Evolutionary conservation across 306 rosid genomes (phyloP).

Genomic region (Dalbergia oliveri): DNA sequence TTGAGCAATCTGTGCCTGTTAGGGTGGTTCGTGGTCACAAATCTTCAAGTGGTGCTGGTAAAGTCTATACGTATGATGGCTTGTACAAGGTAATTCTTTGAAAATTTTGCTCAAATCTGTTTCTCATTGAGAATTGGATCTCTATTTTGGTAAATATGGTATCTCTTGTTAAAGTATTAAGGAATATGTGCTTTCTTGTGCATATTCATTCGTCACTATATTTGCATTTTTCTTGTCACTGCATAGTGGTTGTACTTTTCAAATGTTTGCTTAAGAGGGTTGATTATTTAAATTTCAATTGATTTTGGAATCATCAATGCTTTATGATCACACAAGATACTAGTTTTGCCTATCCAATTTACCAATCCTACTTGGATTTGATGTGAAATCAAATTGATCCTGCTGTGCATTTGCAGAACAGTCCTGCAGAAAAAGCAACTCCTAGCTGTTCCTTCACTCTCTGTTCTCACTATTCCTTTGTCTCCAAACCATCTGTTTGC

Average conservation of each 20-base stretch:
- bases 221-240: background rate
- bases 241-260: too few species aligned
- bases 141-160: background rate
- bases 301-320: background rate
- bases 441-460: too few species aligned
- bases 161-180: background rate
- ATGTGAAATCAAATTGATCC: background rate
- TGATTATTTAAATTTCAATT: background rate
- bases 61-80: conserved; percentile 96
- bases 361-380: background rate
- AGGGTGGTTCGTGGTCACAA: conserved; percentile 94
- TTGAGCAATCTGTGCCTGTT: conserved; percentile 75
- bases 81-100: conserved; percentile 79
- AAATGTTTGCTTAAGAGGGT: background rate
- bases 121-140: background rate
- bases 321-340: background rate
- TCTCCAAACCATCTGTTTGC: too few species aligned
- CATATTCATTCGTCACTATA: background rate
- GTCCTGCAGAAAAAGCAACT: too few species aligned
- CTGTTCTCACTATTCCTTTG: too few species aligned
- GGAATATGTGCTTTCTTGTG: background rate
- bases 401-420: too few species aligned
- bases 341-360: background rate
- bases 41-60: conserved; percentile 72
- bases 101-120: conserved; percentile 8